A percentile compares a stretch with the other conserved stretches of the same genome.
These are phyloP conservation scores for Wickerhamiella kazuoi DNA, from an alignment of 805 yeast species.

Conservation along the genomic window DNA sequence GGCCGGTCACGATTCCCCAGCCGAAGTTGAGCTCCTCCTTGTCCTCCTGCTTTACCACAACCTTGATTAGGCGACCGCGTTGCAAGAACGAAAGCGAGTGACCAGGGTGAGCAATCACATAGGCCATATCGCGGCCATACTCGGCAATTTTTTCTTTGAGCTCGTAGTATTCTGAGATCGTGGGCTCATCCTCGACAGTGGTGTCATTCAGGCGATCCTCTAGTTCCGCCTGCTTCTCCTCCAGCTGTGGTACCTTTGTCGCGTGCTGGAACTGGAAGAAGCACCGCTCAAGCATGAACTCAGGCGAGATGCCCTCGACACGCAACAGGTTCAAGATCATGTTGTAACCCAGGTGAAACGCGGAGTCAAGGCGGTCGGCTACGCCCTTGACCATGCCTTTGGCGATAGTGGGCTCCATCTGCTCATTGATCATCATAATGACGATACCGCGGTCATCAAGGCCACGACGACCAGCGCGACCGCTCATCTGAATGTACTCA, in stretches of 20 bases:
- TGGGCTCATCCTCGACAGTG: conserved; percentile 53
- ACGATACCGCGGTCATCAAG: conserved; percentile 98
- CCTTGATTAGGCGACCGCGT: conserved; percentile 68
- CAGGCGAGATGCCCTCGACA: conserved; percentile 97
- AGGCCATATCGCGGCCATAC: conserved; percentile 60
- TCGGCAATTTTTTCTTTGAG: conserved; percentile 49
- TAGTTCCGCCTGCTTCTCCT: conserved; percentile 40
- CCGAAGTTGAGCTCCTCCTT: conserved; percentile 48
- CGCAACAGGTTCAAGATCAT: conserved; percentile 91
- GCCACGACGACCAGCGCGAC: conserved; percentile 99
- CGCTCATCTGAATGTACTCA: conserved; percentile 98
- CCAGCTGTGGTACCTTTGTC: conserved; percentile 73
- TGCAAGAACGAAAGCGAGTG: conserved; percentile 69
- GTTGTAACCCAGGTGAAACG: conserved; percentile 92
- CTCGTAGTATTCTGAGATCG: conserved; percentile 69
- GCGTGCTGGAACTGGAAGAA: conserved; percentile 92
- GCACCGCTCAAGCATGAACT: conserved; percentile 85
- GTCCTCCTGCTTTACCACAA: conserved; percentile 27
- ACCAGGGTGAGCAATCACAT: conserved; percentile 81
- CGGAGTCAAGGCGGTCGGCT: conserved; percentile 93
- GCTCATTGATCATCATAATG: conserved; percentile 97
- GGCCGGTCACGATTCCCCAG: conserved; percentile 85
- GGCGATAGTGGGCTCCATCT: conserved; percentile 98
- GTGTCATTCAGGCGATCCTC: conserved; percentile 32
- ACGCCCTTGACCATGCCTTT: conserved; percentile 99